Base-by-base conservation (phyloP, 1,139 yeast genomes). In the Suhomyces maxii region DNA sequence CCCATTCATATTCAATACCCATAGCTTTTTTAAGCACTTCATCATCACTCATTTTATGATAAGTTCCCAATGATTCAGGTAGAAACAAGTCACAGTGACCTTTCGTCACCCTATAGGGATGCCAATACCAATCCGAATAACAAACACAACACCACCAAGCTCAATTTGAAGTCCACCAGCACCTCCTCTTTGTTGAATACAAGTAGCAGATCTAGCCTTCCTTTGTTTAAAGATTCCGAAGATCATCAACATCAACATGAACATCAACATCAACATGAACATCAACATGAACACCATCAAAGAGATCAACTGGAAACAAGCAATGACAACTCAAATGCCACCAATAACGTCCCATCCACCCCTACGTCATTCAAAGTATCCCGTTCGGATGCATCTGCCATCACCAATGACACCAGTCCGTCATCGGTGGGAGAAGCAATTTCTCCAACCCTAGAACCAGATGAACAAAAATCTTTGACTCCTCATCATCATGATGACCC, bases 351-450 rank as follows among this genome's bases (percentile, higher is more conserved):
- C 3, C 70, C 71, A 2, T 66, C 73, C 4, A 65, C 70, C 7
- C 73, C 73, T 8, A 64, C 64, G 3, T 67, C 71, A 11, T 65
- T 65, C 45, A 69, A 67, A 44, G 60, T 53, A 14, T 55, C 64
- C 2, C 54, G 57, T 11, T 60, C 65, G 7, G 67, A 59, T 41
- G 54, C 58, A 2, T 58, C 64, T 6, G 61, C 57, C 33, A 49
- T 57, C 25, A 61, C 73, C 34, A 66, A 66, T 46, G 74, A 69
- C 36, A 71, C 76, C 3, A 56, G 65, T 1, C 73, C 74, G 3
- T 63, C 71, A 18, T 67, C 73, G 8, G 34, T 50, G 9, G 52
- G 48, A n/a, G 52, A 40, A 6, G 39, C 48, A 10, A n/a, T n/a
- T n/a, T 14, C 41, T 26, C 35, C 45, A 41, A 47, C 48, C 40